Percentiles rank a stretch among this genome's conserved stretches.
These are phyloP conservation scores for Lagenaria siceraria DNA, from an alignment of 306 rosid species.

Conservation along the genomic window DNA sequence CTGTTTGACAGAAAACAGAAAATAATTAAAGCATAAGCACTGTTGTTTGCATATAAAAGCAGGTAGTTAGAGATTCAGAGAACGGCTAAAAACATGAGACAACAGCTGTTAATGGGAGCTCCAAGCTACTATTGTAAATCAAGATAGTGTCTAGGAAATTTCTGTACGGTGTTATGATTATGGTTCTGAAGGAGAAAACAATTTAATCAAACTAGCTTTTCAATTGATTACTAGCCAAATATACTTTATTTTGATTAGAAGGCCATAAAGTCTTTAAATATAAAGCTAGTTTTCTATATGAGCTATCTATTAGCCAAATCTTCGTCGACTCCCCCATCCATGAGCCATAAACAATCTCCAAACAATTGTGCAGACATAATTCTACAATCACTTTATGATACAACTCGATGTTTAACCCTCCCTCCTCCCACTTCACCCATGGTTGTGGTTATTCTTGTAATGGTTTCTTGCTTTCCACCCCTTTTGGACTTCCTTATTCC, in stretches of 20 bases:
- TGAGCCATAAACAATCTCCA: neutral
- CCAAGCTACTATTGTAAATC: neutral
- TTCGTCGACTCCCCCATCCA: neutral
- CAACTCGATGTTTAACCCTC: no score
- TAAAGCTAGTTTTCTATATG: neutral
- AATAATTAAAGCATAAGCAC: conserved; percentile 4
- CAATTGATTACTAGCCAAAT: neutral
- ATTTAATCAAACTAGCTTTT: neutral
- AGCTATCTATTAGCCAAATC: neutral
- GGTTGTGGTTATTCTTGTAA: no score
- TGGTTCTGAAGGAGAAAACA: neutral
- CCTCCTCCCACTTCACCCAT: no score
- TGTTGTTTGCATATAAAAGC: neutral
- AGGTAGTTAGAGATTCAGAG: neutral
- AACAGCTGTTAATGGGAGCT: neutral
- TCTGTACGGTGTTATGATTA: neutral
- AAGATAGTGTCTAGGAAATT: neutral
- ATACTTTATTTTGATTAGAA: neutral
- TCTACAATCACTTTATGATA: no score
- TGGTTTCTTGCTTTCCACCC: neutral
- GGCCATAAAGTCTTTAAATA: no score
- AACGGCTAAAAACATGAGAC: neutral
- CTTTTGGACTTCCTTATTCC: neutral
- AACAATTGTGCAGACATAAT: neutral
- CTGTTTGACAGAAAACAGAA: conserved; percentile 28